Base-by-base conservation (phyloP, 257 asterid species). In the Euphrasia confusa region DNA sequence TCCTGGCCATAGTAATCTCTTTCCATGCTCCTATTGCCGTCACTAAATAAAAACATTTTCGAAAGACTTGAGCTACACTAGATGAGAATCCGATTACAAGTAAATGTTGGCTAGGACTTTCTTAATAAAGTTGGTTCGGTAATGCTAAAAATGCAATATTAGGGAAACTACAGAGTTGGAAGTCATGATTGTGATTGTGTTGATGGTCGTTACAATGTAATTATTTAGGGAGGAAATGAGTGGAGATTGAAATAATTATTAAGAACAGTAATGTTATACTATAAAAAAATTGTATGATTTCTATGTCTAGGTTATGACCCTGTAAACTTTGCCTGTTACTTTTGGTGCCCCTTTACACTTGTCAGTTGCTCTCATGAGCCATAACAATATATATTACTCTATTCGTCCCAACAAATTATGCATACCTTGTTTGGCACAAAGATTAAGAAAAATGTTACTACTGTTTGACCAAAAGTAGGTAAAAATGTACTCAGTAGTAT, bases 271-370 rank as follows among this genome's bases (percentile, higher is more conserved):
- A 6, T 49, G 26, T 1, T 49, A 14, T 15, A 15, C 55, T 49
- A 49, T 2, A 15, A 18, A 15, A 4, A 15, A 10, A 18, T 18
- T 53, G 58, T 2, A 53, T 7, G 58, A 53, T 21, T 2, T 53
- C 5, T 53, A 48, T 48, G 54, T 49, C 55, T 53, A 9, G 58
- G 7, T 50, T 50, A 53, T 24, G 58, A 10, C 33, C 56, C 33
- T 53, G 58, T 18, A 53, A 53, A 53, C 33, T 24, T 21, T 24
- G 58, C 14, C 33, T 21, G 10, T 21, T 53, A 50, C 58, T 24
- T 53, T 53, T 53, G 7, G 5, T 18, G 58, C n/a, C 14, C 33
- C 14, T 53, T 53, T 53, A 7, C 24, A 7, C 58, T 53, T 53
- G 18, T 53, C n/a, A 53, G 58, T 53, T 17, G 58, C 32, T 53